Evolutionary conservation across 805 yeast genomes (phyloP), one percentile per base, ranked within the genome.

Genomic region (Candida multigemmis): DNA sequence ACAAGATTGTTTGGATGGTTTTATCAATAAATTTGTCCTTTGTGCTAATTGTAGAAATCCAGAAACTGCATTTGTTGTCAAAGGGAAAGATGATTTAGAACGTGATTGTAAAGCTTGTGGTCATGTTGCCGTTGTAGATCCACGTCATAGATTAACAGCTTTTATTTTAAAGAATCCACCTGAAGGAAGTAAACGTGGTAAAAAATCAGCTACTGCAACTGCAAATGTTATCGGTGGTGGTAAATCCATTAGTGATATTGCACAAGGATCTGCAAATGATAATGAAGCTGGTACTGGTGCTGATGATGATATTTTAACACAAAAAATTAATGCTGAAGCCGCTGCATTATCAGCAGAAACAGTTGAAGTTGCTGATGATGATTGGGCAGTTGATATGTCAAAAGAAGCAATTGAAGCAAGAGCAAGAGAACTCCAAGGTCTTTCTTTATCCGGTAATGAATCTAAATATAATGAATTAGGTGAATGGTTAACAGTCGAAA

Each of bases 71-170:
- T 77, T 87, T 50, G 68, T 77, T 41, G 68, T 91, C 42, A 75
- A 77, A 44, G 80, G 77, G 42, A 78, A 74, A 39, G 91, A 78
- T 23, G 66, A 65, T 40, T 64, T 91, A 50, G 78, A 77, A 42
- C 77, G 86, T 59, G 96, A 91, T 57, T 91, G 98, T 69, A 91
- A 91, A 56, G 98, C 98, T 13, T 91, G 98, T 69, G 98, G 98
- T 62, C 75, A 78, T 53, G 72, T 89, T 52, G 74, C 94, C 14
- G 67, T 66, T 28, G 74, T 87, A 44, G 95, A 87, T 46, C 77
- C 83, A 35, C 72, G 91, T 53, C 91, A 81, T 54, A 87, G 83
- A 62, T 68, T 89, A 39, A 72, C 85, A n/a, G 66, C 93, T 3
- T 89, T 72, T 53, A 87, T 89, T 42, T 60, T 81, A 50, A 89